A percentile compares a stretch with the other conserved stretches of the same genome.
phyloP scores from a whole-genome alignment of 495 filamentous ascomycete species.

The Cenococcum geophilum region DNA sequence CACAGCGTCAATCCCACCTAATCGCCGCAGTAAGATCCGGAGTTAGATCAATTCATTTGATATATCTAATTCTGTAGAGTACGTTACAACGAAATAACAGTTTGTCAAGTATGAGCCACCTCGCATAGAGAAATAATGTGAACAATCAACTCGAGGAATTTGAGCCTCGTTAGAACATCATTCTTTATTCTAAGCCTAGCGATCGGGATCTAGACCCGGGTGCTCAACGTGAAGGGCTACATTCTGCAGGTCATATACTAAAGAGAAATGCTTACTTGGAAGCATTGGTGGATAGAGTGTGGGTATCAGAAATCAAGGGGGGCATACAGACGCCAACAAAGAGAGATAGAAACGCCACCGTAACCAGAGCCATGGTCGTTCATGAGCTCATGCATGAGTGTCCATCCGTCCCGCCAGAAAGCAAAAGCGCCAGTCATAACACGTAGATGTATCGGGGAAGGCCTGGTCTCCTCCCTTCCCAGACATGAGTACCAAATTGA shows the following conservation, averaged over 20 bases:
- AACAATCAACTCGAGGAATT: background rate
- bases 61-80: no score
- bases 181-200: background rate
- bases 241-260: background rate
- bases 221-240: background rate
- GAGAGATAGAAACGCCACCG: slow-evolving; percentile 13
- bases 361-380: background rate
- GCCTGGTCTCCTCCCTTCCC: background rate
- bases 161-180: background rate
- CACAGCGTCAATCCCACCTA: background rate
- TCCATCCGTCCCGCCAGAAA: slow-evolving; percentile 9
- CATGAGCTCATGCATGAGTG: slow-evolving; percentile 1
- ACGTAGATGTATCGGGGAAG: slow-evolving; percentile 4
- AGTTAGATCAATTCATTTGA: background rate
- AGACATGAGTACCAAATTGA: background rate
- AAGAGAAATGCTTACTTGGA: background rate
- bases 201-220: background rate
- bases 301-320: slow-evolving; percentile 23
- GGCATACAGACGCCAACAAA: slow-evolving; percentile 16
- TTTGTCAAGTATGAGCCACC: no score
- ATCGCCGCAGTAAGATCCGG: background rate
- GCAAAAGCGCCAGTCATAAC: slow-evolving; percentile 25
- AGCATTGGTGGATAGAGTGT: slow-evolving; percentile 6
- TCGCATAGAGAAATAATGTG: no score
- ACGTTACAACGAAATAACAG: no score